Percentiles rank a stretch among this genome's conserved stretches.
Conservation (phyloP, 169 alveolate species). For the Plasmodium ovale region DNA sequence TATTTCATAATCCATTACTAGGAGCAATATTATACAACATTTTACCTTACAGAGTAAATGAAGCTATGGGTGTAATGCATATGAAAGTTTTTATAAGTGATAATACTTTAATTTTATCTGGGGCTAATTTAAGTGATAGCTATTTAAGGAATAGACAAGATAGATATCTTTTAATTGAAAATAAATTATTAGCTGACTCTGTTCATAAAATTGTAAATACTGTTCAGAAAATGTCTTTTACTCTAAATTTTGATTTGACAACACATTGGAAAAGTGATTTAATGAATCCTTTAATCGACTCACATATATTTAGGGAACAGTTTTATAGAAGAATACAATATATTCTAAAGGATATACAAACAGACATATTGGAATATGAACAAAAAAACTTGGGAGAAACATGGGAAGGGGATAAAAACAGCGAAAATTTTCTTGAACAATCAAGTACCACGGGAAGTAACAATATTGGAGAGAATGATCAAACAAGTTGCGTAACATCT, state of each 20-base stretch:
- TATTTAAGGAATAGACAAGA: conserved; percentile 83
- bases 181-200: conserved; percentile 80
- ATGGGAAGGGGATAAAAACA: neutral
- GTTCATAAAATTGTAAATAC: conserved; percentile 82
- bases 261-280: conserved; percentile 82
- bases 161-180: conserved; percentile 81
- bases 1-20: conserved; percentile 83
- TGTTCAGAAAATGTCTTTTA: conserved; percentile 79
- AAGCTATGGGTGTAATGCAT: conserved; percentile 86
- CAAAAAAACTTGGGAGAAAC: neutral
- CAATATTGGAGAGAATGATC: neutral
- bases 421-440: neutral
- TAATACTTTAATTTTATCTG: conserved; percentile 78
- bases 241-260: conserved; percentile 56
- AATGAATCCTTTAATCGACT: conserved; percentile 81
- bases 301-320: conserved; percentile 56
- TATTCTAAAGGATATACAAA: conserved; percentile 11
- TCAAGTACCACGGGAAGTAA: neutral
- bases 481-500: neutral
- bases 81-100: conserved; percentile 84
- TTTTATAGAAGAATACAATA: conserved; percentile 58
- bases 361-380: conserved; percentile 25
- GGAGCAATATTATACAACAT: conserved; percentile 78
- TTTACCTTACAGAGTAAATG: conserved; percentile 80
- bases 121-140: conserved; percentile 83